These are phyloP conservation scores for Dryas drummondii DNA, from an alignment of 306 rosid species.

Conservation along the genomic window DNA sequence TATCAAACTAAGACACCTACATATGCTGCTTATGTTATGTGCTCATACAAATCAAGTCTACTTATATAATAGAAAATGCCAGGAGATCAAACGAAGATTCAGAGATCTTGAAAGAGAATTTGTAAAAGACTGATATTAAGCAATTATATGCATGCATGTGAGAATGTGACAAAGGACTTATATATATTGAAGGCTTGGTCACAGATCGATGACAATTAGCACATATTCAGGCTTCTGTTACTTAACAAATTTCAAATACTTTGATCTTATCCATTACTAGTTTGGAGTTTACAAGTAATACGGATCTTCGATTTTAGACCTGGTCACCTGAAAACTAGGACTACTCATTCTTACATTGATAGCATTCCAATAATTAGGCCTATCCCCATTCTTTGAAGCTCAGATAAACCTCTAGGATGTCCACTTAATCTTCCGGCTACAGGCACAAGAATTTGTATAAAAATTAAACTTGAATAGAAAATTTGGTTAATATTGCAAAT, in stretches of 20 bases:
- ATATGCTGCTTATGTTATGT: background rate
- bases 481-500: no score
- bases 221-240: conserved; percentile 8
- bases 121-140: no score
- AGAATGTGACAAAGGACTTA: background rate
- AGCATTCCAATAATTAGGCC: conserved; percentile 57
- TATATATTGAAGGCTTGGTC: background rate
- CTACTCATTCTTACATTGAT: conserved; percentile 35
- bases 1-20: background rate
- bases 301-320: conserved; percentile 7
- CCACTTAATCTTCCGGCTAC: conserved; percentile 34
- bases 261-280: background rate
- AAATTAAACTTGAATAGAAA: no score
- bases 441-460: conserved; percentile 40
- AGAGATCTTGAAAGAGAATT: background rate
- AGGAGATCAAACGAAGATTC: background rate
- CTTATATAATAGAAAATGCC: background rate
- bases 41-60: no score
- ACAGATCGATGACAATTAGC: background rate
- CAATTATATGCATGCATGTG: background rate
- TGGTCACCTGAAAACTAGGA: background rate
- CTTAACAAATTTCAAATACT: background rate
- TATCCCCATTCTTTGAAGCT: conserved; percentile 71
- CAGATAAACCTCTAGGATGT: conserved; percentile 46
- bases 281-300: background rate